Evolutionary conservation across 345 rosid species (phyloP).

Genomic region (Citrus trifoliata): DNA sequence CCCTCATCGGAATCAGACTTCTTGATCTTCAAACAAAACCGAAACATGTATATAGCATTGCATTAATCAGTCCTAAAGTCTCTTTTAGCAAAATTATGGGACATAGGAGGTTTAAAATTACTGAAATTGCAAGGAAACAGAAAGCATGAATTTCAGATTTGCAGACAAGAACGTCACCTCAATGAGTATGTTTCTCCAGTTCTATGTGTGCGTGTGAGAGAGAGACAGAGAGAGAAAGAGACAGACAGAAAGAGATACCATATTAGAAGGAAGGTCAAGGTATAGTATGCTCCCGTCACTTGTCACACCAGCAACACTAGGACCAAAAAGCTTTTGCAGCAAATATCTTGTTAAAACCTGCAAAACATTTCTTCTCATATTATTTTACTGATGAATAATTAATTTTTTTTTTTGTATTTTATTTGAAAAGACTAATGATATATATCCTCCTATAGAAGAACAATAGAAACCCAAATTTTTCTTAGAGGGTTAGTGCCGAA

Average conservation of each 20-base stretch:
- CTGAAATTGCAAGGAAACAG: no score
- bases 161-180: background rate
- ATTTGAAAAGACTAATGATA: no score
- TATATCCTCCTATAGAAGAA: background rate
- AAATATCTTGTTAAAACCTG: constrained; percentile 83
- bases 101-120: no score
- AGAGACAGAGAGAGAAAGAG: background rate
- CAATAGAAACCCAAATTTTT: background rate
- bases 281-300: constrained; percentile 53
- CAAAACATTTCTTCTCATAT: background rate
- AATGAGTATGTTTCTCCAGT: background rate
- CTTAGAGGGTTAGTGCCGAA: background rate
- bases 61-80: no score
- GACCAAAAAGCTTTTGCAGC: constrained; percentile 75
- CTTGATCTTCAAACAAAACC: no score
- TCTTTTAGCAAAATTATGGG: no score
- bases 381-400: background rate
- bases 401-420: no score
- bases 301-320: constrained; percentile 58
- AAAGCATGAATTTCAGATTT: background rate
- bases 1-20: no score
- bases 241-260: constrained; percentile 43
- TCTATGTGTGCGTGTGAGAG: background rate
- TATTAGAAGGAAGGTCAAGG: constrained; percentile 87
- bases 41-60: no score